A percentile compares a stretch with the other conserved stretches of the same genome.
These are phyloP conservation scores for Arabidopsis lyrata DNA, from an alignment of 441 rosid genomes.

Conservation along the genomic window DNA sequence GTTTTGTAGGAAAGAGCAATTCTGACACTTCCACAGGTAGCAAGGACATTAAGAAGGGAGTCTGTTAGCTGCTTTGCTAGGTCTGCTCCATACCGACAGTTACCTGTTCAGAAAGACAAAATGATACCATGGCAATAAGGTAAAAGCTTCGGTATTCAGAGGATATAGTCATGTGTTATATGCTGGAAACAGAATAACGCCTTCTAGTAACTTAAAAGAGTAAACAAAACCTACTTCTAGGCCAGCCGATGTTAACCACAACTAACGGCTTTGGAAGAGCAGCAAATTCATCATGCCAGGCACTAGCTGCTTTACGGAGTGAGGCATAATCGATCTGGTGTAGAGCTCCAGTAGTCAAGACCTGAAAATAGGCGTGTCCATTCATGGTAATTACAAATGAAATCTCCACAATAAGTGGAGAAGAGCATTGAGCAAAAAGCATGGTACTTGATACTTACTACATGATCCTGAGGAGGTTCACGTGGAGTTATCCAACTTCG, in stretches of 20 bases:
- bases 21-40: slow-evolving; percentile 83
- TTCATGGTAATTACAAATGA: slow-evolving; percentile 20
- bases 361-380: slow-evolving; percentile 50
- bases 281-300: slow-evolving; percentile 91
- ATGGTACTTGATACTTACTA: slow-evolving; percentile 63
- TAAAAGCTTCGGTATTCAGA: slow-evolving; percentile 12
- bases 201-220: slow-evolving; percentile 33
- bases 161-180: slow-evolving; percentile 10
- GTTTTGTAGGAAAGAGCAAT: slow-evolving; percentile 85
- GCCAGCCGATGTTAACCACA: slow-evolving; percentile 92
- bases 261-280: slow-evolving; percentile 83
- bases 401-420: slow-evolving; percentile 16
- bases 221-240: slow-evolving; percentile 62
- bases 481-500: slow-evolving; percentile 84
- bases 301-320: slow-evolving; percentile 74
- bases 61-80: slow-evolving; percentile 75
- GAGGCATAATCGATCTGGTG: slow-evolving; percentile 87
- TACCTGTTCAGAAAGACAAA: slow-evolving; percentile 51
- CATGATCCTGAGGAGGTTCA: slow-evolving; percentile 80
- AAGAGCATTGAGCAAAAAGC: neutral
- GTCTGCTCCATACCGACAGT: slow-evolving; percentile 78
- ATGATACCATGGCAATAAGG: slow-evolving; percentile 4
- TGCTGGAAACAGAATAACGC: slow-evolving; percentile 16
- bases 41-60: slow-evolving; percentile 60
- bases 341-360: slow-evolving; percentile 85